phyloP scores from a whole-genome alignment of 2,329 filamentous ascomycete genomes.

The Aureobasidium pullulans region DNA sequence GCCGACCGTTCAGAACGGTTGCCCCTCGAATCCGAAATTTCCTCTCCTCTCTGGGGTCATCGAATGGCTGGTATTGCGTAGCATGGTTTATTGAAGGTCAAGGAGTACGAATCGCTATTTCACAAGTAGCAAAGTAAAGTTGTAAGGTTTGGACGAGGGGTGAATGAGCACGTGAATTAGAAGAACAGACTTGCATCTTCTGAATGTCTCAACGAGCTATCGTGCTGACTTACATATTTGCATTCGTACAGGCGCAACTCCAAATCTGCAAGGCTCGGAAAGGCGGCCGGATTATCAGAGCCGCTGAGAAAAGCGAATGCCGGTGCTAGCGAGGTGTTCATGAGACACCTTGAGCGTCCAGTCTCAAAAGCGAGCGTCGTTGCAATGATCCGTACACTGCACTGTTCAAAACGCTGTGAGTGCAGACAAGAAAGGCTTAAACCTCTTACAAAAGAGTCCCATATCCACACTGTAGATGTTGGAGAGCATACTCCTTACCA shows the following conservation, averaged over 20 bases:
- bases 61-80: background rate
- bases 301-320: background rate
- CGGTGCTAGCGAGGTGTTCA: background rate
- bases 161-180: background rate
- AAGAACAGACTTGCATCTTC: background rate
- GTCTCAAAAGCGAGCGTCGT: background rate
- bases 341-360: background rate
- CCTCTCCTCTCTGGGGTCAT: background rate
- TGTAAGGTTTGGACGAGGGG: background rate
- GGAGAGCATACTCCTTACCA: background rate
- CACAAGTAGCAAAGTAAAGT: background rate
- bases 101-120: background rate
- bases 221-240: too few species aligned
- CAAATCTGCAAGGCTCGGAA: too few species aligned
- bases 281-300: background rate
- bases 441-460: background rate
- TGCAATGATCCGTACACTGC: background rate
- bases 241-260: too few species aligned
- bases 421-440: background rate
- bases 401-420: background rate
- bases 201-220: too few species aligned
- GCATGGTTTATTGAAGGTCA: background rate
- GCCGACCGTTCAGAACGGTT: slow-evolving; percentile 10
- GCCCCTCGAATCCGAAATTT: slow-evolving; percentile 5
- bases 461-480: background rate